Base-by-base conservation (phyloP, 2,329 filamentous ascomycete species). In the Cordyceps farinosa region DNA sequence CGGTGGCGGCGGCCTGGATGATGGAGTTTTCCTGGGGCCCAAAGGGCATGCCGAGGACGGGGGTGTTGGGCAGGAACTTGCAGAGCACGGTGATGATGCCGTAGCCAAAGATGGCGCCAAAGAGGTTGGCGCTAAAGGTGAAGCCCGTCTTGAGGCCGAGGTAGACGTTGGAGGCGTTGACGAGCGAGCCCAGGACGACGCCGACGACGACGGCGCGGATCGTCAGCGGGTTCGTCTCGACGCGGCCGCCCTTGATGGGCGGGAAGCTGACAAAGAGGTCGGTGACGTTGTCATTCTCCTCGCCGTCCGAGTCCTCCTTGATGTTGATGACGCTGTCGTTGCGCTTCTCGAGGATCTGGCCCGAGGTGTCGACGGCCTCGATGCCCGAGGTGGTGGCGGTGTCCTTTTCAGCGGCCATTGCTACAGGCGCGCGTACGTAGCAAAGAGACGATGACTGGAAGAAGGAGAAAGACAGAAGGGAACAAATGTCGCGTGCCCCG, bases 11-110 rank as follows among this genome's bases (percentile, higher is more conserved):
- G 2, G 84, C 84, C 69, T 87, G 84, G 62, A 85, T 77, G 68
- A 87, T 86, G 69, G 82, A 84, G 76, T 87, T 87, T 71, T 87
- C 84, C 67, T 84, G 82, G 15, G 84, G 84, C 2, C 84, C 84
- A 64, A 87, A 86, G 30, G 72, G 72, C 3, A 79, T 80, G 30
- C 84, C 84, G 10, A 87, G 73, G 47, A 82, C 74, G 3, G 83
- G 84, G 57, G 84, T 74, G 51, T 75, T 76, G 11, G 79, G 78
- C 29, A 82, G 70, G 11, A 78, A 72, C 66, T 77, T 81, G n/a
- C 79, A 80, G n/a, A 84, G 72, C 63, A 82, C 58, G 68, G 84
- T 82, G 69, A 86, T 75, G 65, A 87, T 77, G 6, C 80, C 84
- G 65, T 84, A 87, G 50, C 84, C 84, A 65, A 86, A 82, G 67